Evolutionary conservation across 768 basidiomycete species (phyloP).

Genomic region (Macrocybe gigantea): DNA sequence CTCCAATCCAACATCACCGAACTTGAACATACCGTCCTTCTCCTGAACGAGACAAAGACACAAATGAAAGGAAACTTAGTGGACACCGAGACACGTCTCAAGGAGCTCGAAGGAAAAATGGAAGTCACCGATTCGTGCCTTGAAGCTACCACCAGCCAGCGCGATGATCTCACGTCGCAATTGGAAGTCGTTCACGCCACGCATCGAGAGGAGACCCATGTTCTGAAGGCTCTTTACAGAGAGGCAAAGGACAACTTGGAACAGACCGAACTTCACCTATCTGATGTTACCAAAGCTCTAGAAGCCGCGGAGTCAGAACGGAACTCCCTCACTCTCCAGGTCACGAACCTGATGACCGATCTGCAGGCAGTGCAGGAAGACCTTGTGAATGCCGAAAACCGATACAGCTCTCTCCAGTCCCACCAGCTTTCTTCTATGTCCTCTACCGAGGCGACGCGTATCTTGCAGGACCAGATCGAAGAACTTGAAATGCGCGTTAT

Average conservation of each 20-base stretch:
- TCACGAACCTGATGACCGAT: constrained; percentile 59
- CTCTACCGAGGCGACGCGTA: constrained; percentile 43
- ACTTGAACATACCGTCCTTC: neutral
- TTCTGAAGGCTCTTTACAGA: constrained; percentile 26
- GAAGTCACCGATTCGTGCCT: constrained; percentile 26
- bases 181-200: constrained; percentile 25
- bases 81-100: constrained; percentile 16
- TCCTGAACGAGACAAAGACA: neutral
- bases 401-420: constrained; percentile 57
- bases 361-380: constrained; percentile 47
- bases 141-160: constrained; percentile 28
- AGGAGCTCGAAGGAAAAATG: constrained; percentile 26
- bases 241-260: constrained; percentile 31
- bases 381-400: constrained; percentile 48
- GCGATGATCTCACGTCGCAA: constrained; percentile 29
- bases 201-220: constrained; percentile 24
- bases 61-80: constrained; percentile 14
- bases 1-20: constrained; percentile 20
- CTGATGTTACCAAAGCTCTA: constrained; percentile 37
- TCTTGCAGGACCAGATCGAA: constrained; percentile 58
- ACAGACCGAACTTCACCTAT: constrained; percentile 37
- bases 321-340: constrained; percentile 57
- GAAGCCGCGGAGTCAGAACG: constrained; percentile 61
- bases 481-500: constrained; percentile 62
- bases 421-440: constrained; percentile 65